Evolutionary conservation across 2,329 filamentous ascomycete genomes (phyloP).

Genomic region (Penicillium hesseltinei): DNA sequence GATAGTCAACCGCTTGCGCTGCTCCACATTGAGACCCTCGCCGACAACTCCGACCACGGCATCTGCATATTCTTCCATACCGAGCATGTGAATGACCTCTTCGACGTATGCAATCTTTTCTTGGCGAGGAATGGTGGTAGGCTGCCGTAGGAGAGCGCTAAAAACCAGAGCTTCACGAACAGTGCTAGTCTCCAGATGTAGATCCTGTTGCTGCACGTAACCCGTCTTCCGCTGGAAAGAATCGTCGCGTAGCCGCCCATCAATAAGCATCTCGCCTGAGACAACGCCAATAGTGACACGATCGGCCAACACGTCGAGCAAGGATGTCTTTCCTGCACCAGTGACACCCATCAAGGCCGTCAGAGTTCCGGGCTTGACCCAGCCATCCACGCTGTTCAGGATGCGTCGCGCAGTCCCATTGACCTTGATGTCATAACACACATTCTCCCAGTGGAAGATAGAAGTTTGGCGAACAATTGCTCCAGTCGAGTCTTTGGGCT

Average conservation of each 20-base stretch:
- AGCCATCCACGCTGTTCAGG: conserved; percentile 82
- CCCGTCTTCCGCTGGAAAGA: conserved; percentile 91
- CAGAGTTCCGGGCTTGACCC: conserved; percentile 88
- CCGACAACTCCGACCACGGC: conserved; percentile 87
- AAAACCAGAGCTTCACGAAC: conserved; percentile 87
- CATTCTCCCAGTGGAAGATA: conserved; percentile 83
- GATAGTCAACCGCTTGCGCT: conserved; percentile 80
- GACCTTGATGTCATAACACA: conserved; percentile 80
- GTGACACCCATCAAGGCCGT: conserved; percentile 89
- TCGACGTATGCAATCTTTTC: conserved; percentile 88
- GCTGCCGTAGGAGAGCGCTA: conserved; percentile 80
- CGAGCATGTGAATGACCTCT: conserved; percentile 84
- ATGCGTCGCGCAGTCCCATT: conserved; percentile 74
- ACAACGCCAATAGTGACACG: conserved; percentile 88
- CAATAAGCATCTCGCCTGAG: conserved; percentile 78
- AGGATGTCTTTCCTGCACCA: conserved; percentile 87
- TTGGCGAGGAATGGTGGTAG: conserved; percentile 64
- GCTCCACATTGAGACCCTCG: conserved; percentile 66
- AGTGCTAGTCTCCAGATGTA: conserved; percentile 79
- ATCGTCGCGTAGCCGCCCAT: conserved; percentile 68
- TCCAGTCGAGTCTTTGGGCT: conserved; percentile 67
- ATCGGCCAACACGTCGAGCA: conserved; percentile 80
- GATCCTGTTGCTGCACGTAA: conserved; percentile 89
- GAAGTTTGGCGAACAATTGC: conserved; percentile 66
- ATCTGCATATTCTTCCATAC: conserved; percentile 90